phyloP scores from a whole-genome alignment of 1,284 basidiomycete species.

The Naganishia cerealis region DNA sequence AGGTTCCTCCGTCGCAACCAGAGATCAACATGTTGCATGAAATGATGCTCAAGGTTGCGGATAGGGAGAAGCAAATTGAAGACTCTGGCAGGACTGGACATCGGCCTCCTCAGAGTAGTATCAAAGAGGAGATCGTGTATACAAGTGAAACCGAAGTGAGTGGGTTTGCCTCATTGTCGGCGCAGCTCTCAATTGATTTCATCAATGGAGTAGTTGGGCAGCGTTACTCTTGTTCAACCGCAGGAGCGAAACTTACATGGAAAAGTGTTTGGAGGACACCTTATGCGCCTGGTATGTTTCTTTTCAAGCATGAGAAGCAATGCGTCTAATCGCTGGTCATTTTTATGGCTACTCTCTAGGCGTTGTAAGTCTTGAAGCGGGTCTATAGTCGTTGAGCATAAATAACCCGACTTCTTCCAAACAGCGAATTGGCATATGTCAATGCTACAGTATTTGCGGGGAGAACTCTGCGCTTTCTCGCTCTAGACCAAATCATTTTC shows the following conservation, averaged over 20 bases:
- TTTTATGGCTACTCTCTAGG: background rate
- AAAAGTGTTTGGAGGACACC: conserved; percentile 72
- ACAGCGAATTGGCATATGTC: conserved; percentile 67
- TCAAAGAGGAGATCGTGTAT: conserved; percentile 45
- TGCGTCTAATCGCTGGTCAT: background rate
- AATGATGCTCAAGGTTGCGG: conserved; percentile 61
- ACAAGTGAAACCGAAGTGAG: conserved; percentile 51
- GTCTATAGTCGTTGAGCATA: background rate
- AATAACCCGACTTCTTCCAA: conserved; percentile 8
- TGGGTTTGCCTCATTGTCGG: background rate
- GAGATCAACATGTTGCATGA: conserved; percentile 70
- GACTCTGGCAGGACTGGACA: conserved; percentile 41
- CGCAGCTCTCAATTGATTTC: conserved; percentile 1
- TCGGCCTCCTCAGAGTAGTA: conserved; percentile 1
- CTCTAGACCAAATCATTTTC: conserved; percentile 76
- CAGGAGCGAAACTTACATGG: conserved; percentile 81
- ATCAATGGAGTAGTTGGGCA: conserved; percentile 37
- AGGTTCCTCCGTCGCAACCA: conserved; percentile 67
- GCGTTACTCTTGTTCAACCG: conserved; percentile 68
- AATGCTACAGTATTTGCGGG: conserved; percentile 71
- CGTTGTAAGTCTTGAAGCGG: conserved; percentile 7
- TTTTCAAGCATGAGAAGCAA: conserved; percentile 7
- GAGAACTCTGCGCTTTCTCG: conserved; percentile 68
- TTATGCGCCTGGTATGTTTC: conserved; percentile 63
- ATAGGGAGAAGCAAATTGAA: conserved; percentile 50